phyloP scores from a whole-genome alignment of 1,284 basidiomycete genomes.

The Cutaneotrichosporon dermatis region DNA sequence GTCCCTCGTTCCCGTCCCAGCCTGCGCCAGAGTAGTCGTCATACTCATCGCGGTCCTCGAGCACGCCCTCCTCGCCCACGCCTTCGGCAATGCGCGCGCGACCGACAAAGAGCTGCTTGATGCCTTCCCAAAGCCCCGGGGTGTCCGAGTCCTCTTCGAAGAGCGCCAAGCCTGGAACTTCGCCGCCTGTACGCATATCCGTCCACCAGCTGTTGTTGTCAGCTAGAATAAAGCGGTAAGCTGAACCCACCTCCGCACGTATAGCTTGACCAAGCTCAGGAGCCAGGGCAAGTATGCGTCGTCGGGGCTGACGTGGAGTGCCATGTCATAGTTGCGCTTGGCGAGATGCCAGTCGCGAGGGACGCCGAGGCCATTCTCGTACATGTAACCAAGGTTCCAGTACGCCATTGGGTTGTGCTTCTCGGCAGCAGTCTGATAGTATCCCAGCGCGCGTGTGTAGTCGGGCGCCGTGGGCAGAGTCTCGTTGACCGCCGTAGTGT shows the following conservation, averaged over 20 bases:
- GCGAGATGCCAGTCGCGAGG: slow-evolving; percentile 93
- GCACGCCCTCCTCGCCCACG: slow-evolving; percentile 9
- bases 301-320: slow-evolving; percentile 68
- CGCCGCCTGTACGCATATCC: slow-evolving; percentile 38
- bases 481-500: slow-evolving; percentile 2
- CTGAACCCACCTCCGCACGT: slow-evolving; percentile 55
- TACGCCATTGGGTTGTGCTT: slow-evolving; percentile 87
- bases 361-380: slow-evolving; percentile 91
- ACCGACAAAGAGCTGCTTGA: slow-evolving; percentile 32
- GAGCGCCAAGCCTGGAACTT: slow-evolving; percentile 37
- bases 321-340: slow-evolving; percentile 90
- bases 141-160: slow-evolving; percentile 33
- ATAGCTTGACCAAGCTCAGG: slow-evolving; percentile 75
- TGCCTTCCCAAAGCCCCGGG: slow-evolving; percentile 27
- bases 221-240: neutral
- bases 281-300: slow-evolving; percentile 78
- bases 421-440: slow-evolving; percentile 86
- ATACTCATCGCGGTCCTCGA: slow-evolving; percentile 11
- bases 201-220: slow-evolving; percentile 39
- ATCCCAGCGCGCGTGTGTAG: slow-evolving; percentile 82
- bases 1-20: slow-evolving; percentile 11
- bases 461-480: slow-evolving; percentile 34
- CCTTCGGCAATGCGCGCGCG: neutral
- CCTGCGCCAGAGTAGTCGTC: slow-evolving; percentile 21
- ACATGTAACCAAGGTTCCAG: slow-evolving; percentile 99